A percentile compares a stretch with the other conserved stretches of the same genome.
phyloP scores from a whole-genome alignment of 1,139 yeast genomes.

The Meyerozyma carpophila region DNA sequence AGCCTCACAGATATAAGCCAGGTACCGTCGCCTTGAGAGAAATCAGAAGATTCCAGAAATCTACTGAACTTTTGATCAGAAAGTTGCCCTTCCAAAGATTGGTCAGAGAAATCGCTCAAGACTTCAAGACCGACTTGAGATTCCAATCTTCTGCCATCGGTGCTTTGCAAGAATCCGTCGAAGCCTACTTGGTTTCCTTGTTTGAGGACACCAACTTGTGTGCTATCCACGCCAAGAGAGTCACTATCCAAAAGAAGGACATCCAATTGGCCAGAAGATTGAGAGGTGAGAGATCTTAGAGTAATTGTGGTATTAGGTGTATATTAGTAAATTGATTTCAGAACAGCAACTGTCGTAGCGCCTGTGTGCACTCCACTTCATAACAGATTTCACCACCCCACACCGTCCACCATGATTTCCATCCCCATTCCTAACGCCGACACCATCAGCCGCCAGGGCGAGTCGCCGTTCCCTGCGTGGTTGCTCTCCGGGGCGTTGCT shows the following conservation, averaged over 20 bases:
- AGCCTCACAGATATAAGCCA: constrained; percentile 99
- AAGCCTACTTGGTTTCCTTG: constrained; percentile 87
- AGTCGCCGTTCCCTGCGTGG: constrained; percentile 52
- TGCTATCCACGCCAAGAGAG: constrained; percentile 99
- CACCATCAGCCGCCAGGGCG: not conserved
- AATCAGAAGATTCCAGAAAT: constrained; percentile 98
- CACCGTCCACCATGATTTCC: not conserved
- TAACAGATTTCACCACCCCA: not conserved
- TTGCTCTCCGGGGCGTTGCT: constrained; percentile 35
- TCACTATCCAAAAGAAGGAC: constrained; percentile 69
- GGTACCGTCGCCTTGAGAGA: constrained; percentile 99
- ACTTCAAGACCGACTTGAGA: constrained; percentile 96
- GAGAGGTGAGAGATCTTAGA: constrained; percentile 70
- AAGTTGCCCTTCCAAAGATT: constrained; percentile 98
- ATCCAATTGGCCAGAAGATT: constrained; percentile 52
- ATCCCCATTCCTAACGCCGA: not conserved
- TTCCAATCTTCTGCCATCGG: constrained; percentile 98
- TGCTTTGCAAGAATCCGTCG: constrained; percentile 98
- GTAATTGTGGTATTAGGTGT: constrained; percentile 4
- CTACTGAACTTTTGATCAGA: constrained; percentile 95
- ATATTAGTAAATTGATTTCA: constrained; percentile 10
- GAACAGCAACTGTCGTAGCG: not conserved
- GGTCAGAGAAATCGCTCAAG: constrained; percentile 97
- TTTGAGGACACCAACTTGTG: constrained; percentile 98
- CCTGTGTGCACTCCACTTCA: not conserved